Conservation (phyloP, 495 filamentous ascomycete species). For the Trichoderma erinaceum region DNA sequence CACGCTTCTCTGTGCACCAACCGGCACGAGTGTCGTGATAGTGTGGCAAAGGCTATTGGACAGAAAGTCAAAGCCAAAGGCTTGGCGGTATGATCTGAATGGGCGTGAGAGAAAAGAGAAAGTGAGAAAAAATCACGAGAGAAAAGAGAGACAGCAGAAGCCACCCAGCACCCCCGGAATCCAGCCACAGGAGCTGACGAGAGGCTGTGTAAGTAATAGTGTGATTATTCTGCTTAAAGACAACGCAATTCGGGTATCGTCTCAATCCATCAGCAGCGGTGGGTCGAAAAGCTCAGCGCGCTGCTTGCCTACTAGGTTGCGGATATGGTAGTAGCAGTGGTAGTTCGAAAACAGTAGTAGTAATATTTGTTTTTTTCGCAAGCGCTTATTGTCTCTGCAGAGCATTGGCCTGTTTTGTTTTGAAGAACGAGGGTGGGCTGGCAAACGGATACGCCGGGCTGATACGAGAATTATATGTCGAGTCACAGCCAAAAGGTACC, state of each 20-base stretch:
- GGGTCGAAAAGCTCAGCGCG: no score
- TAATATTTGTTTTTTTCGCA: background rate
- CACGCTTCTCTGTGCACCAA: background rate
- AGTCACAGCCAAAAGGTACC: background rate
- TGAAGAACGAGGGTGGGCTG: background rate
- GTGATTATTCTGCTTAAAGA: no score
- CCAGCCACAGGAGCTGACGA: no score
- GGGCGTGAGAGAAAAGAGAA: no score
- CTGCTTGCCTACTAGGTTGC: background rate
- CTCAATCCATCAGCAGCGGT: no score
- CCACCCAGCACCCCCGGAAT: no score
- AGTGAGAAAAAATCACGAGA: no score
- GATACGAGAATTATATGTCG: background rate
- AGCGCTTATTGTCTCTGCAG: background rate
- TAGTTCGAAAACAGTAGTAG: background rate
- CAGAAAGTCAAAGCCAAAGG: background rate
- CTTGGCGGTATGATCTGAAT: background rate
- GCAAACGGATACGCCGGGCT: conserved; percentile 3
- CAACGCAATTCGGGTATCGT: no score
- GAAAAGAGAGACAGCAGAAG: no score
- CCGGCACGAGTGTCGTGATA: background rate
- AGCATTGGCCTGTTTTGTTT: background rate
- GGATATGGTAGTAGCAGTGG: background rate
- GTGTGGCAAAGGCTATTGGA: background rate
- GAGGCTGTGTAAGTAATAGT: no score